These are phyloP conservation scores for Erysiphe neolycopersici DNA, from an alignment of 2,329 filamentous ascomycete species.

Conservation along the genomic window DNA sequence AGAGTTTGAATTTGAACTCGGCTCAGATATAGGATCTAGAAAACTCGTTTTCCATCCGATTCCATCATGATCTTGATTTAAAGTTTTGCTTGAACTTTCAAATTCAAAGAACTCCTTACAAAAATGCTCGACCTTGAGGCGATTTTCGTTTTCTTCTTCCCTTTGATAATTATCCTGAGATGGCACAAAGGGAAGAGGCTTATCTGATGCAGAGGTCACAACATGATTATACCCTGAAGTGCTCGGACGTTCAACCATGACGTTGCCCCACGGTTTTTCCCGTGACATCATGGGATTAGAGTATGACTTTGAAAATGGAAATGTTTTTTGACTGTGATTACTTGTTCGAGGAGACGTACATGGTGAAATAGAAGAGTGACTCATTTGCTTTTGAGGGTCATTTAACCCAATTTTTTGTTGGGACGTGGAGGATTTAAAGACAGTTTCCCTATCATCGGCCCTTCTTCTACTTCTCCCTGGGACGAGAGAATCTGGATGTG, in stretches of 20 bases:
- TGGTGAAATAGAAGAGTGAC: neutral
- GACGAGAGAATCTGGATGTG: neutral
- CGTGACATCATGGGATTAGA: neutral
- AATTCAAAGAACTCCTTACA: too few species aligned
- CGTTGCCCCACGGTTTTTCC: neutral
- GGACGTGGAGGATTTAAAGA: neutral
- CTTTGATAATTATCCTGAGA: conserved; percentile 57
- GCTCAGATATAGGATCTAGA: too few species aligned
- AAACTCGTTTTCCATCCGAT: too few species aligned
- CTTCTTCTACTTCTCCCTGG: neutral
- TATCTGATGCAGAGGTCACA: conserved; percentile 13
- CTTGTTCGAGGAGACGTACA: neutral
- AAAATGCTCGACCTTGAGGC: too few species aligned
- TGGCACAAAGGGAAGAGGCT: conserved; percentile 36
- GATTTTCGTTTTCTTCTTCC: too few species aligned
- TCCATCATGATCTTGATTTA: too few species aligned
- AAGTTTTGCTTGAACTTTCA: too few species aligned
- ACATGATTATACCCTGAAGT: neutral
- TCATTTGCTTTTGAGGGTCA: neutral
- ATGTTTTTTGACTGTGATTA: neutral
- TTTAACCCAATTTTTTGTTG: neutral
- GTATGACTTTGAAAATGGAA: neutral
- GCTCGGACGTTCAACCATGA: neutral
- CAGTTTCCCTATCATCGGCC: neutral
- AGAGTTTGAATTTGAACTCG: neutral